Evolutionary conservation across 192 early-diverging fungal genomes (phyloP), one percentile per base, ranked within the genome.

Genomic region (Kickxella alabastrina): DNA sequence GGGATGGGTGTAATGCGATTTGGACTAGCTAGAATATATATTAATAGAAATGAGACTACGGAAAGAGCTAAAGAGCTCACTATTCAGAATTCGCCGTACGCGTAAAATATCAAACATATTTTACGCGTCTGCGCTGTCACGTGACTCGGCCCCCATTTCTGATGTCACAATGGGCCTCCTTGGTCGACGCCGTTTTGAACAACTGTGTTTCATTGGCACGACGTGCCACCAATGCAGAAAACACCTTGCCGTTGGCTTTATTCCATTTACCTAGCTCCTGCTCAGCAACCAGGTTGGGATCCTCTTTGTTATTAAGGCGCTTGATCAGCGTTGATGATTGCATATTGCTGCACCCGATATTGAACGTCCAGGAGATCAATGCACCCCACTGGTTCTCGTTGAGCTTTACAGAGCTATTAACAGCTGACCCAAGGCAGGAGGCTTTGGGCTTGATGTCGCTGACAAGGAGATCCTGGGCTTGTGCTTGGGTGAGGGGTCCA

Each of bases 211-310:
- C 68, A 3, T 55, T 57, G 3, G 48, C 44, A 31, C 74, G 67
- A 14, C 74, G 61, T 14, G 31, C 47, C 44, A 50, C 51, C 41
- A 77, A 38, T 1, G 69, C 74, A 10, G 19, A 41, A 19, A 77
- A 2, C 0, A 65, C 56, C 9, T 17, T 42, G 19, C 74, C 68
- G 17, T 63, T 69, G 4, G 53, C 74, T 37, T 32, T 41, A 14
- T 50, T 47, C 62, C 65, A 77, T 47, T 77, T 70, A 51, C 70
- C 57, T 34, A 77, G 57, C 38, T 77, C 74, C 43, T 74, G 57
- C 2, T 35, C n/a, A 13, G 52, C 70, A 13, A 71, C 74, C 0
- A 61, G 52, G 41, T 60, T 60, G 2, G 52, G 41, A 41, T 38
- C 35, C 18, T 69, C 57, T n/a, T 70, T 70, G 3, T 36, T 37